Base-by-base conservation (phyloP, 352 stramenopile genomes). In the Globisporangium sylvaticum region DNA sequence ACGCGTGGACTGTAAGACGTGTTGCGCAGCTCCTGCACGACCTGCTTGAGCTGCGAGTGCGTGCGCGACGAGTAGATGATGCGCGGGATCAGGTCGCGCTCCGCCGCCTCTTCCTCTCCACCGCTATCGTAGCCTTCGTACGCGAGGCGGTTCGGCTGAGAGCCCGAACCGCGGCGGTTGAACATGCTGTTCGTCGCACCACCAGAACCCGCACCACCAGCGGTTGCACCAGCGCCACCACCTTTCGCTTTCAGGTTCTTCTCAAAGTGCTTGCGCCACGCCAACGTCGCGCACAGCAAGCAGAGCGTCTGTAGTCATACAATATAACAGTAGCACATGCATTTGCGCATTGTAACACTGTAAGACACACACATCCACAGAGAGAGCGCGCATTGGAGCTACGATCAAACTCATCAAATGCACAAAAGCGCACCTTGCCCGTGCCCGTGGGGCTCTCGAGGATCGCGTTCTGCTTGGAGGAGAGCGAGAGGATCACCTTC, bases 31-130 rank as follows among this genome's bases (percentile, higher is more conserved):
- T 99, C 97, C 60, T 97, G 85, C 8, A 99, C 88, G 25, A 99
- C 97, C 72, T 99, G 96, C 39, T 97, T 97, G 15, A 99, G 81
- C 76, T 99, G 97, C n/a, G 94, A 98, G 77, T 99, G 97, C 4
- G 97, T 99, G 27, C 97, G 81, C 34, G 96, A 99, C 59, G 97
- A 98, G 74, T 99, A 99, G 71, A 99, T 98, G 66, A 99, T 99
- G 25, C 91, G 89, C 7, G 94, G 90, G 18, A 92, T 58, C 9
- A 73, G 71, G 9, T 84, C 79, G 8, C 66, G 70, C 58, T 83
- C 77, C 32, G 58, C 62, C 37, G 74, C 64, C 32, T 63, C 39
- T 60, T 42, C 76, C 10, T 69, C 59, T 62, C 61, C 74, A 10
- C 56, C 46, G 58, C 62, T 64, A 15, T 70, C 55, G 66, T 79